A percentile compares a stretch with the other conserved stretches of the same genome.
These are phyloP conservation scores for Corchorus capsularis DNA, from an alignment of 345 rosid species.

Conservation along the genomic window DNA sequence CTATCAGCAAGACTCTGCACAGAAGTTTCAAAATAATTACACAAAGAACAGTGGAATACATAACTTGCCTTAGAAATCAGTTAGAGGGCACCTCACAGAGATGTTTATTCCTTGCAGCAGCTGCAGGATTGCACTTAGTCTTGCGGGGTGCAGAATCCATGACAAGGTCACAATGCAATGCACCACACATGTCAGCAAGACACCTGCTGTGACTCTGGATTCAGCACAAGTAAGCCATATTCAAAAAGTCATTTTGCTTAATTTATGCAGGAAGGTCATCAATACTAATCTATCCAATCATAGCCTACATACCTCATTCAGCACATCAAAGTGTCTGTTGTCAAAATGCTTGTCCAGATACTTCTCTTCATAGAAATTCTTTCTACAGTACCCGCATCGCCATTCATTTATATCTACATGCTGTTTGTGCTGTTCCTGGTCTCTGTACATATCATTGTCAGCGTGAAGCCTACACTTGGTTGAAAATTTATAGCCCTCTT, in stretches of 20 bases:
- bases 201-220: slow-evolving; percentile 69
- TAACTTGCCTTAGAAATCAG: background rate
- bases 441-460: slow-evolving; percentile 77
- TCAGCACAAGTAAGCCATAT: slow-evolving; percentile 29
- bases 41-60: background rate
- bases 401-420: slow-evolving; percentile 80
- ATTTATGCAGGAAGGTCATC: background rate
- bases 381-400: slow-evolving; percentile 92
- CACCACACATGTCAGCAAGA: slow-evolving; percentile 78
- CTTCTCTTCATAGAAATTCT: slow-evolving; percentile 80
- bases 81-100: slow-evolving; percentile 62
- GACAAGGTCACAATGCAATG: slow-evolving; percentile 68
- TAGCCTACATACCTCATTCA: slow-evolving; percentile 65
- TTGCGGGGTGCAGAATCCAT: slow-evolving; percentile 42
- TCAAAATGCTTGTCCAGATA: slow-evolving; percentile 84
- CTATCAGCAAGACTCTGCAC: slow-evolving; percentile 49
- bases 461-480: slow-evolving; percentile 80
- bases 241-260: slow-evolving; percentile 14
- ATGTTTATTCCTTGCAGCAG: slow-evolving; percentile 67
- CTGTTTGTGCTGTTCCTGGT: slow-evolving; percentile 88
- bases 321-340: slow-evolving; percentile 72
- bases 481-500: slow-evolving; percentile 58
- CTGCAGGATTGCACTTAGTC: slow-evolving; percentile 77
- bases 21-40: slow-evolving; percentile 12
- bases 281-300: background rate